Evolutionary conservation across 2,329 filamentous ascomycete species (phyloP), one percentile per base, ranked within the genome.

Genomic region (Fusarium citri): DNA sequence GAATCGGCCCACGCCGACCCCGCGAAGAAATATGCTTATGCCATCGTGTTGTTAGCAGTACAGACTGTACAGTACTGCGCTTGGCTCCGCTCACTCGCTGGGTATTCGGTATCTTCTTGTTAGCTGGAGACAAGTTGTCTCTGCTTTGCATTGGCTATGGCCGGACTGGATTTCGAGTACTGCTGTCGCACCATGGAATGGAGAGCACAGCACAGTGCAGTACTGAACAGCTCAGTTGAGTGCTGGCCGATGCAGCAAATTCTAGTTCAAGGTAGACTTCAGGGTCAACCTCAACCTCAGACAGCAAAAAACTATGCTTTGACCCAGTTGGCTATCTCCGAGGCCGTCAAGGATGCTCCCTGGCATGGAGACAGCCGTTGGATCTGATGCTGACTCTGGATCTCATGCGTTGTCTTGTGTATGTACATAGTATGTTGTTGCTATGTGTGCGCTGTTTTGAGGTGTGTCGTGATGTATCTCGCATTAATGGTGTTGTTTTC

Each of bases 1-100:
- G 71, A 76, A 79, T 79, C 77, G 77, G 77, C 72, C 77, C 77
- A 79, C 77, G 71, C 77, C 74, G 74, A 76, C 73, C 74, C 74
- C 72, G 74, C 74, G 74, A 66, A 60, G 69, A 75, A 71, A 76
- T 76, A 75, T 74, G 72, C 72, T 73, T 75, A 72, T 76, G 73
- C 68, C 63, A 72, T 45, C 30, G 58, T 61, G 64, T 63, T 60
- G 47, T 45, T 46, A 66, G 46, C 53, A 59, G 53, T 59, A 46
- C 41, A 69, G 22, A 26, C 8, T 42, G 34, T 20, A 26, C 8
- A 28, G 34, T 20, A 53, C 49, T 26, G 14, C 34, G 16, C 49
- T 9, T 55, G 26, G 42, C 41, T 49, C 42, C 43, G 34, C 43
- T 54, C 26, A 40, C 55, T 56, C 37, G 30, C 9, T 48, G 10